These are phyloP conservation scores for Trichomonascaceae sp. DNA, from an alignment of 1,139 yeast genomes.

Conservation along the genomic window DNA sequence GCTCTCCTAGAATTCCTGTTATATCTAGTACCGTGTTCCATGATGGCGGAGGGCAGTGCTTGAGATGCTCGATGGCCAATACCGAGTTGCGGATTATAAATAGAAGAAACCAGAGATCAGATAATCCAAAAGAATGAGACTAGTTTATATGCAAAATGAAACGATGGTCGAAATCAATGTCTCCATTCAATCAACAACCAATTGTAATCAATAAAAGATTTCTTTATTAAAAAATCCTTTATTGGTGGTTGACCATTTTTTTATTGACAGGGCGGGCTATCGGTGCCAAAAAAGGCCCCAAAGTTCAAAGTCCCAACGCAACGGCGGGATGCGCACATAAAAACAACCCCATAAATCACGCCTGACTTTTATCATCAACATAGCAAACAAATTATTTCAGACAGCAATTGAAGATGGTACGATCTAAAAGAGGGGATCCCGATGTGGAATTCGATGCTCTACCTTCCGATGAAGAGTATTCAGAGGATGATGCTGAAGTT, in stretches of 20 bases:
- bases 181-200: neutral
- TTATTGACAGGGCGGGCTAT: neutral
- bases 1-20: constrained; percentile 12
- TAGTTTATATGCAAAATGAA: too few relatives aligned
- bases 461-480: constrained; percentile 18
- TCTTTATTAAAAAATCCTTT: neutral
- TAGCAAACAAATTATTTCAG: neutral
- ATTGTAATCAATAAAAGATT: neutral
- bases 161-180: neutral
- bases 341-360: neutral
- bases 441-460: constrained; percentile 18
- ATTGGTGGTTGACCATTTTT: neutral
- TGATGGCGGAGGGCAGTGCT: too few relatives aligned
- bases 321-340: neutral
- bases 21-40: neutral
- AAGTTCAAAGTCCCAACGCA: neutral
- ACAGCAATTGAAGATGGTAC: constrained; percentile 9
- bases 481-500: constrained; percentile 15
- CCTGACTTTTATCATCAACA: neutral
- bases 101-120: neutral
- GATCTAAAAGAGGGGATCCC: constrained; percentile 20
- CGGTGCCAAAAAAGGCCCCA: neutral
- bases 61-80: too few relatives aligned
- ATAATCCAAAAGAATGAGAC: neutral
- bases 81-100: neutral